Evolutionary conservation across 148 eudicot genomes (phyloP).

Genomic region (Diospyros lotus): DNA sequence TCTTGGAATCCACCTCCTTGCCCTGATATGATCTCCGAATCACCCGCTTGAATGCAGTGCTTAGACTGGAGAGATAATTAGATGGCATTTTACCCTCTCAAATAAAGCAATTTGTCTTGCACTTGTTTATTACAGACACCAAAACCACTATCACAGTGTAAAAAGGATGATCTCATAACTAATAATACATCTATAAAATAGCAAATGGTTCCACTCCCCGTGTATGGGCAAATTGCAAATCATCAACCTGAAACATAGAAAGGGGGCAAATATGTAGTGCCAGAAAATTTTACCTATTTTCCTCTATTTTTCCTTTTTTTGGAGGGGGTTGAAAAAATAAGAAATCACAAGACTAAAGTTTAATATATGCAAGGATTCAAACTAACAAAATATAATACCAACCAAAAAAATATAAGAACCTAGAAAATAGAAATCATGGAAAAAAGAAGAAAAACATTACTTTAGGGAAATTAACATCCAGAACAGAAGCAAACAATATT

Average conservation of each 20-base stretch:
- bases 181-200: slow-evolving; percentile 15
- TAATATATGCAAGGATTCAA: no score
- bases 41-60: slow-evolving; percentile 34
- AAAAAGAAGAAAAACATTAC: no score
- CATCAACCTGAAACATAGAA: slow-evolving; percentile 16
- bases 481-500: no score
- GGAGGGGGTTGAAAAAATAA: no score
- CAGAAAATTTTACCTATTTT: not conserved
- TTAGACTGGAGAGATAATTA: slow-evolving; percentile 41
- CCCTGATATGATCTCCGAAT: slow-evolving; percentile 33
- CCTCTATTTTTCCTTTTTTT: no score
- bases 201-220: slow-evolving; percentile 7
- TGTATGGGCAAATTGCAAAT: not conserved
- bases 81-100: slow-evolving; percentile 56
- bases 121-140: slow-evolving; percentile 14
- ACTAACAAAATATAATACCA: no score
- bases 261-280: not conserved
- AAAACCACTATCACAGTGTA: slow-evolving; percentile 17
- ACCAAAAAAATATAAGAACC: no score
- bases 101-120: slow-evolving; percentile 19
- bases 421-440: no score
- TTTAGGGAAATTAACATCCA: no score
- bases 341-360: no score
- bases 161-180: slow-evolving; percentile 39
- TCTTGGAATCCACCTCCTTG: slow-evolving; percentile 35